Evolutionary conservation across 257 asterid species (phyloP), one percentile per base, ranked within the genome.

Genomic region (Osmanthus fragrans): DNA sequence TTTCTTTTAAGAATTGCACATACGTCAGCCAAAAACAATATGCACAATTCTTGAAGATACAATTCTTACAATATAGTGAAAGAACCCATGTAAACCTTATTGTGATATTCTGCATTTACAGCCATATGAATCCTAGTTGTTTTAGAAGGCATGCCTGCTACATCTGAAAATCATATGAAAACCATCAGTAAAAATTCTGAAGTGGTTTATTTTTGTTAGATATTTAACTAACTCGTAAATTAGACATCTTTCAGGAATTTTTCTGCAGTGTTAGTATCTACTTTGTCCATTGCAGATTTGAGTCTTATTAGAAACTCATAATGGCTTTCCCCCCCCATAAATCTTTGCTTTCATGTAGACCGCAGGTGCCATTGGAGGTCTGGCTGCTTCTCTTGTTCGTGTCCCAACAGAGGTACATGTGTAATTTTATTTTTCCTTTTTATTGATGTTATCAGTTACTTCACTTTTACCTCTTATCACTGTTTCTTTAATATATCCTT

Each of bases 311-410:
- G 75, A 73, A 81, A 33, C 71, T 63, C 58, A 51, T 45, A 30
- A 56, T 71, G 29, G 71, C 42, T 27, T 45, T 40, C 40, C 54
- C 10, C 29, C 39, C 45, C 32, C 32, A 19, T 5, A 54, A 32
- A 45, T 78, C 33, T 70, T 70, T 73, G 70, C 76, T 84, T 69
- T 58, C 49, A 7, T 80, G 73, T 80, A 95, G 99, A 88, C 96
- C 79, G 97, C 98, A 79, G 99, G 99, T 83, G 96, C 93, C 65
- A 85, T 95, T 80, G 99, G 99, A 86, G 99, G 99, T 77, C 15
- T 95, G 80, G 99, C 98, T 70, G 97, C 99, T 81, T 95, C 99
- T 81, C 89, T 86, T 72, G 86, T 95, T 83, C 98, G 99, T 72
- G 99, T 95, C 72, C 99, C 99, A 54, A 95, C 99, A 0, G 99